Conservation (phyloP, 1,284 basidiomycete genomes). For the Austroboletus sp. region DNA sequence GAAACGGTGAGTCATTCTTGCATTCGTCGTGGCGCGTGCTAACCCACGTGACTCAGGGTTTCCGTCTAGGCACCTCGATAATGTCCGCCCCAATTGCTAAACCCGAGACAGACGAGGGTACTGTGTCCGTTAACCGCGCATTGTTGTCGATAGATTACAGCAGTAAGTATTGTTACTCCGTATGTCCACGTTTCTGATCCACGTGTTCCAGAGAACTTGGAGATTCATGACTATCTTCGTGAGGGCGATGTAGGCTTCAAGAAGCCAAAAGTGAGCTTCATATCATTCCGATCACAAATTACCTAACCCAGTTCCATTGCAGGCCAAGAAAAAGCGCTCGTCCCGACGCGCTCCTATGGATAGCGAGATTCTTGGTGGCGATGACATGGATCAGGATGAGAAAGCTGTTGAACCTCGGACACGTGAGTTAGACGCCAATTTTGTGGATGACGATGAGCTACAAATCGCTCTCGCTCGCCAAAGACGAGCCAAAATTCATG, state of each 20-base stretch:
- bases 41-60: constrained; percentile 48
- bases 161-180: constrained; percentile 46
- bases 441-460: constrained; percentile 97
- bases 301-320: constrained; percentile 5
- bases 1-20: constrained; percentile 49
- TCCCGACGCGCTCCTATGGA: constrained; percentile 64
- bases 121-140: constrained; percentile 67
- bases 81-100: constrained; percentile 37
- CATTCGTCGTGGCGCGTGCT: constrained; percentile 1
- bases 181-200: constrained; percentile 8
- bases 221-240: constrained; percentile 81
- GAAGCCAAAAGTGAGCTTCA: constrained; percentile 68
- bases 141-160: constrained; percentile 86
- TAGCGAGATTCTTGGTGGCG: constrained; percentile 50
- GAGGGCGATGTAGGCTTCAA: constrained; percentile 92
- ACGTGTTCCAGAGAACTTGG: constrained; percentile 68
- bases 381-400: constrained; percentile 51
- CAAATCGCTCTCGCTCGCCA: constrained; percentile 87
- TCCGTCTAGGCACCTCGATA: constrained; percentile 64
- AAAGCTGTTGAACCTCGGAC: constrained; percentile 54
- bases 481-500: constrained; percentile 75
- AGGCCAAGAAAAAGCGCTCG: constrained; percentile 88
- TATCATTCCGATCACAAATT: constrained; percentile 3
- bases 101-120: constrained; percentile 51
- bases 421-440: constrained; percentile 74